These are phyloP conservation scores for Diaporthe sp. DNA, from an alignment of 2,329 filamentous ascomycete species.

Conservation along the genomic window DNA sequence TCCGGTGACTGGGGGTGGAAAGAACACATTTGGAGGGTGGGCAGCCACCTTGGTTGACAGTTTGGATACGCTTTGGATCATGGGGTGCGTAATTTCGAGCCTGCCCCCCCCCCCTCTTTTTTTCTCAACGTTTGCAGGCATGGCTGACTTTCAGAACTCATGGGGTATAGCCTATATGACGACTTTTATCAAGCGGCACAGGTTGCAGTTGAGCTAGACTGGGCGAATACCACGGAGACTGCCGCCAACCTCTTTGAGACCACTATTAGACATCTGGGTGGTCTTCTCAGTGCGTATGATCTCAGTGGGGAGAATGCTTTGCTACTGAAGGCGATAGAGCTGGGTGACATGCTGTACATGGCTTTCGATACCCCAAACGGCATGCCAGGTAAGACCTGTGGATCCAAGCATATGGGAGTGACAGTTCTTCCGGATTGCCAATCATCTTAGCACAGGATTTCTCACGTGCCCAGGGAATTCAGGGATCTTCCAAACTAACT, in stretches of 20 bases:
- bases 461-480: neutral
- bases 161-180: constrained; percentile 52
- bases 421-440: no score
- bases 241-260: constrained; percentile 61
- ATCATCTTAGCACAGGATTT: neutral
- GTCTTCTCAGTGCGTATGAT: constrained; percentile 61
- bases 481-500: neutral
- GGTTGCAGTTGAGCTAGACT: constrained; percentile 65
- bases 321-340: constrained; percentile 59
- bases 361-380: constrained; percentile 64
- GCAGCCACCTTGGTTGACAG: constrained; percentile 72
- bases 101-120: neutral
- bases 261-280: constrained; percentile 62
- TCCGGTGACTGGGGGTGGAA: constrained; percentile 61
- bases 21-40: constrained; percentile 66
- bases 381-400: constrained; percentile 52
- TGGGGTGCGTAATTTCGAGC: constrained; percentile 55
- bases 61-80: constrained; percentile 74
- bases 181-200: constrained; percentile 69
- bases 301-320: constrained; percentile 57
- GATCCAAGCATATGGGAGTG: no score
- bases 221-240: constrained; percentile 55
- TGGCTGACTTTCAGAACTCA: rapidly evolving
- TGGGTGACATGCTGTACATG: constrained; percentile 62
- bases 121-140: neutral